A percentile compares a stretch with the other conserved stretches of the same genome.
Evolutionary conservation across 2,329 filamentous ascomycete genomes (phyloP).

Genomic region (Aureobasidium leucospermi): DNA sequence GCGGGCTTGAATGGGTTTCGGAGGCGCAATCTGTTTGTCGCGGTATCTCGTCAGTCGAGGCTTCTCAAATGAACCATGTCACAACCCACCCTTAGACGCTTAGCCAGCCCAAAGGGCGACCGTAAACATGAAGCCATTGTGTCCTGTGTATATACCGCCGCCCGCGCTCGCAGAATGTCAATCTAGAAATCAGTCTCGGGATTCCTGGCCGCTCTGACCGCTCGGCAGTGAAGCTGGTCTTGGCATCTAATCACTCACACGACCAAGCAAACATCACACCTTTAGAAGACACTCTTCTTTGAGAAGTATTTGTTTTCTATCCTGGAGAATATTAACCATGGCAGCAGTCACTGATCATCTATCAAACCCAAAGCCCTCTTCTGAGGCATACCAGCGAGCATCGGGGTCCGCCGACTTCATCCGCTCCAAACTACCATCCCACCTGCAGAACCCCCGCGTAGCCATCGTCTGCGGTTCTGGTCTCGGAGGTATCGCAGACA

Average conservation of each 20-base stretch:
- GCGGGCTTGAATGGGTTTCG: slow-evolving; percentile 13
- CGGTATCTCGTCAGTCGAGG: neutral
- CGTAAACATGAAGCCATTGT: slow-evolving; percentile 39
- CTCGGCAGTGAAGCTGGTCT: neutral
- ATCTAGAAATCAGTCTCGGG: slow-evolving; percentile 8
- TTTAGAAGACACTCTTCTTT: neutral
- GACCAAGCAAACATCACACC: neutral
- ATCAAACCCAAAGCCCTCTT: neutral
- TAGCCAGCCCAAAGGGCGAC: slow-evolving; percentile 36
- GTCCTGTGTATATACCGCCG: neutral
- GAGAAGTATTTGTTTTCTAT: neutral
- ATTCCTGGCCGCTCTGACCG: neutral
- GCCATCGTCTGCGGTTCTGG: slow-evolving; percentile 61
- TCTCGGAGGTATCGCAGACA: slow-evolving; percentile 53
- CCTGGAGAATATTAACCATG: neutral
- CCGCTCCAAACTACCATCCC: slow-evolving; percentile 40
- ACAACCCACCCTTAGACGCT: slow-evolving; percentile 34
- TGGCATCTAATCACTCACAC: slow-evolving; percentile 5
- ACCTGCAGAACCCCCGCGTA: slow-evolving; percentile 43
- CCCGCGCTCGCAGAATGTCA: slow-evolving; percentile 1
- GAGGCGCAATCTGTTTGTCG: slow-evolving; percentile 16
- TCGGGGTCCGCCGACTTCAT: slow-evolving; percentile 46
- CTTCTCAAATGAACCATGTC: neutral
- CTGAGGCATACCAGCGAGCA: slow-evolving; percentile 34
- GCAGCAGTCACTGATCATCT: slow-evolving; percentile 14